These are phyloP conservation scores for Oryza meridionalis DNA, from an alignment of 176 grass and related monocot genomes.

Conservation along the genomic window DNA sequence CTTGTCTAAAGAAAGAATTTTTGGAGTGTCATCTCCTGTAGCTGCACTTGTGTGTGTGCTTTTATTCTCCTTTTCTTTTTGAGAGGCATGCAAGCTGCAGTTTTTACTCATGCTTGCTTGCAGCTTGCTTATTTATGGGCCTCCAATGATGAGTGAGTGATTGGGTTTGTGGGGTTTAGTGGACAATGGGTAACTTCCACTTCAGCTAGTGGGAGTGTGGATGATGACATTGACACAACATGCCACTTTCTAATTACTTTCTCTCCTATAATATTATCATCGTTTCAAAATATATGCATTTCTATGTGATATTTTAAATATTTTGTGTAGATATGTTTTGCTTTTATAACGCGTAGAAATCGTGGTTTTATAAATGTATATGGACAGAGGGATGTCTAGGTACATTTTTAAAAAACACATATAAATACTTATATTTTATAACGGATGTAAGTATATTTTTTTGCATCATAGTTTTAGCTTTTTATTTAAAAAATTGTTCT, in stretches of 20 bases:
- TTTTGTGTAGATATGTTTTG: too few species aligned
- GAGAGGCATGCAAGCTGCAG: neutral
- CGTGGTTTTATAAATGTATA: too few species aligned
- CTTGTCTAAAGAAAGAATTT: neutral
- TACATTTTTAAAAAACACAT: too few species aligned
- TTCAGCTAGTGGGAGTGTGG: slow-evolving; percentile 47
- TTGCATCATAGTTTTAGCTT: neutral
- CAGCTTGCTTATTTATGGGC: slow-evolving; percentile 39
- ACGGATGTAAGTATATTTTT: neutral
- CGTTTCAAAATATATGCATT: too few species aligned
- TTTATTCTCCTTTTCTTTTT: neutral
- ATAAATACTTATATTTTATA: too few species aligned
- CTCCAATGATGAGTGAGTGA: slow-evolving; percentile 44
- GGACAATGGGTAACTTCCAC: slow-evolving; percentile 55
- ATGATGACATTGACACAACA: slow-evolving; percentile 36
- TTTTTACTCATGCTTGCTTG: slow-evolving; percentile 6
- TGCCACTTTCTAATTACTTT: neutral
- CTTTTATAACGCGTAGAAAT: too few species aligned
- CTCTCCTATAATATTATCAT: too few species aligned
- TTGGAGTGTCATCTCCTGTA: neutral
- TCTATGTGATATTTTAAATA: too few species aligned
- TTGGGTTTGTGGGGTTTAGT: slow-evolving; percentile 49
- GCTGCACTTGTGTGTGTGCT: neutral
- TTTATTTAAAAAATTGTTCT: neutral
- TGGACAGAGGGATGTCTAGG: too few species aligned